These are phyloP conservation scores for Eutrema japonicum DNA, from an alignment of 345 rosid genomes.

Conservation along the genomic window DNA sequence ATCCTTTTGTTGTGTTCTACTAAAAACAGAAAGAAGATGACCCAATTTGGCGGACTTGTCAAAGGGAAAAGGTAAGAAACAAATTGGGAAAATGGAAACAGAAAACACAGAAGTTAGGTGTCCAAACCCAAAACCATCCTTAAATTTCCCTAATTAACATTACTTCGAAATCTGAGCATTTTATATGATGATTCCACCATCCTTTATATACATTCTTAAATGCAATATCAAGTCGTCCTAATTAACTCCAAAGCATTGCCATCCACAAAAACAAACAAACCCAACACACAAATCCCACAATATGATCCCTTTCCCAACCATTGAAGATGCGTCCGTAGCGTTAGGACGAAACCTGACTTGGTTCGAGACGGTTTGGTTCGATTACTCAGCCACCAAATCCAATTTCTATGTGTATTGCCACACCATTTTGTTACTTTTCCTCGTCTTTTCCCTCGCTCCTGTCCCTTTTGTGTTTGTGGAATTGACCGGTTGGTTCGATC, in stretches of 20 bases:
- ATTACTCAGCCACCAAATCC: conserved; percentile 71
- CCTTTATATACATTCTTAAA: background rate
- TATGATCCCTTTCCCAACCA: conserved; percentile 69
- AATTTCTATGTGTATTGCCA: conserved; percentile 73
- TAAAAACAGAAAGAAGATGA: background rate
- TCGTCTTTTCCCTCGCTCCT: conserved; percentile 70
- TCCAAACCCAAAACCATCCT: background rate
- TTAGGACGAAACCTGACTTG: conserved; percentile 73
- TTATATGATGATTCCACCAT: background rate
- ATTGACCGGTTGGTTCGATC: conserved; percentile 44
- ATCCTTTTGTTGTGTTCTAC: background rate
- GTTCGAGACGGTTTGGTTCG: conserved; percentile 74
- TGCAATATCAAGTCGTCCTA: too few relatives aligned
- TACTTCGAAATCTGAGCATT: background rate
- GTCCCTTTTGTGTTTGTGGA: conserved; percentile 63
- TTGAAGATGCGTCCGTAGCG: conserved; percentile 62
- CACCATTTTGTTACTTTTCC: conserved; percentile 62
- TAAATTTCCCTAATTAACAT: background rate
- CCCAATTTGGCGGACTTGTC: conserved; percentile 24
- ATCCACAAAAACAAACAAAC: background rate
- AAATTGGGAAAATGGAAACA: background rate
- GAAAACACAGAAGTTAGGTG: background rate
- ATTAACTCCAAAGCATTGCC: conserved; percentile 5
- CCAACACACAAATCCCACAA: background rate
- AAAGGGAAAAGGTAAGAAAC: background rate